A percentile compares a stretch with the other conserved stretches of the same genome.
Conservation (phyloP, 2,329 filamentous ascomycete genomes). For the Lachnellula cervina region DNA sequence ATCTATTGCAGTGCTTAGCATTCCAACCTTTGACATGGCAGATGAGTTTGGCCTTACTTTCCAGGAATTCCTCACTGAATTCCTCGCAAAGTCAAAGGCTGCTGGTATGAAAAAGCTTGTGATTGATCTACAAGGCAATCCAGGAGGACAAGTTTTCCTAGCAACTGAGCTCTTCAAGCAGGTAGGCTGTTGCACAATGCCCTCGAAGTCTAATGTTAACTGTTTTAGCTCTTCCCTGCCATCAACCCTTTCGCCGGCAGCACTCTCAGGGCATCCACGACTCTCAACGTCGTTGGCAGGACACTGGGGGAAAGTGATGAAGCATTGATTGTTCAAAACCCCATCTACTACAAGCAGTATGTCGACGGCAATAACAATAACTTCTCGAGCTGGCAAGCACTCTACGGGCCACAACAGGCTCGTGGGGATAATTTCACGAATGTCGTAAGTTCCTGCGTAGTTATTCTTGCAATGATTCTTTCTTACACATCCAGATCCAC, state of each 20-base stretch:
- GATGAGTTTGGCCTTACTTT: neutral
- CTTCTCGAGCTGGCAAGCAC: neutral
- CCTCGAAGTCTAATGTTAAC: neutral
- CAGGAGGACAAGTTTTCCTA: conserved; percentile 53
- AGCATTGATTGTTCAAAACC: neutral
- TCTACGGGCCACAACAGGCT: neutral
- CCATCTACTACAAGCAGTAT: neutral
- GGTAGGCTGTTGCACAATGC: neutral
- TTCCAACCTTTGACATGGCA: neutral
- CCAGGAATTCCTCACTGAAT: neutral
- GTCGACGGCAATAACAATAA: neutral
- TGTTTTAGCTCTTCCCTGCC: neutral
- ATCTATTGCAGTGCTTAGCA: neutral
- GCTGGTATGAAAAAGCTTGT: conserved; percentile 55
- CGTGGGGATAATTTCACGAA: neutral
- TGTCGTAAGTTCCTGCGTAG: neutral
- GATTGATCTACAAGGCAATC: conserved; percentile 53
- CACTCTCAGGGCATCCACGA: neutral
- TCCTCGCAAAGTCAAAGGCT: conserved; percentile 29
- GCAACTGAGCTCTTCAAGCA: conserved; percentile 55
- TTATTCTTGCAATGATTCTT: neutral
- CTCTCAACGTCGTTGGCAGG: neutral
- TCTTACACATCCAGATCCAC: neutral
- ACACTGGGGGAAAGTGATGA: neutral
- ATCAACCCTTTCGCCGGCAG: neutral